phyloP scores from a whole-genome alignment of 345 rosid genomes.

The Aethionema arabicum region DNA sequence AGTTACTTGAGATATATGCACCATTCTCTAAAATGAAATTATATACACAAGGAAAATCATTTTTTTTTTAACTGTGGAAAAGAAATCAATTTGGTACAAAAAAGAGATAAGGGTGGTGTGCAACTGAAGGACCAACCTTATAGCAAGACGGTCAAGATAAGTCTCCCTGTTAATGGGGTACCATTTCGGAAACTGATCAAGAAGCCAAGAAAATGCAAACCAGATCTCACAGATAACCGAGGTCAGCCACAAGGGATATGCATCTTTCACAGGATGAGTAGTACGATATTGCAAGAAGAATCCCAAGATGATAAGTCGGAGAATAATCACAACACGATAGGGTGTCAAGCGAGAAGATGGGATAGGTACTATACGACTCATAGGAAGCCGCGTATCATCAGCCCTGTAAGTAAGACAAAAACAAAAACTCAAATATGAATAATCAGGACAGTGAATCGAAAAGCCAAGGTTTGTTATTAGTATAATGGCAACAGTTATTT shows the following conservation, averaged over 20 bases:
- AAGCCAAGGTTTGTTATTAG: neutral
- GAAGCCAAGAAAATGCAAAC: constrained; percentile 99
- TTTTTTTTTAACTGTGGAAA: neutral
- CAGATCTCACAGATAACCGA: constrained; percentile 99
- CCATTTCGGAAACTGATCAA: constrained; percentile 99
- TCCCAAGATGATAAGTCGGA: constrained; percentile 96
- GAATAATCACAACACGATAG: constrained; percentile 78
- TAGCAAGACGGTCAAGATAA: constrained; percentile 84
- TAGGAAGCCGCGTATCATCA: constrained; percentile 89
- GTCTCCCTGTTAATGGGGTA: constrained; percentile 96
- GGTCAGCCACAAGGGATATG: constrained; percentile 90
- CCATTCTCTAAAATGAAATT: constrained; percentile 1
- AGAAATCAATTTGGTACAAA: constrained; percentile 3
- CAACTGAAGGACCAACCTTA: constrained; percentile 57
- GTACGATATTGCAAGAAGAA: constrained; percentile 93
- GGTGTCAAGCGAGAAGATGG: constrained; percentile 82
- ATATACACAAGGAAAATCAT: constrained; percentile 5
- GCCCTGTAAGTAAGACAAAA: constrained; percentile 55
- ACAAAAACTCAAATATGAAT: constrained; percentile 3
- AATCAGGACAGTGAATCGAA: constrained; percentile 3
- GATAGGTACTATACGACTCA: constrained; percentile 87
- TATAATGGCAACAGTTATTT: neutral
- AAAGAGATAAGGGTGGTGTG: constrained; percentile 1
- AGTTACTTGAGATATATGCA: constrained; percentile 2
- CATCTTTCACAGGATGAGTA: constrained; percentile 96